Evolutionary conservation across 2,329 filamentous ascomycete species (phyloP).

Genomic region (Stenocarpella maydis): DNA sequence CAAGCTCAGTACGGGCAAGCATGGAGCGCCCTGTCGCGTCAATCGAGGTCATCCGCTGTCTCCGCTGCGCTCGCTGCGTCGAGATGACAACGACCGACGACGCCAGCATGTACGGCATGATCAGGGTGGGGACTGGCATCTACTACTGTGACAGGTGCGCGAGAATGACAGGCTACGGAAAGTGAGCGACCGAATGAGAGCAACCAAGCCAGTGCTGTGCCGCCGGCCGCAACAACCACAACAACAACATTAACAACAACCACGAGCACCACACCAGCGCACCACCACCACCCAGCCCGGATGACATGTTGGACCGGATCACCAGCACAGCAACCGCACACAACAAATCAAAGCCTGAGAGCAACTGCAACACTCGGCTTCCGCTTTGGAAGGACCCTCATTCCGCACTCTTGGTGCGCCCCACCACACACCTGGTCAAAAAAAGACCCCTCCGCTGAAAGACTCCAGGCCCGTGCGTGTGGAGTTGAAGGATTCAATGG

Average conservation of each 20-base stretch:
- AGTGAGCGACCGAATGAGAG: slow-evolving; percentile 47
- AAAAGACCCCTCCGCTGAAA: slow-evolving; percentile 1
- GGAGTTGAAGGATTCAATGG: slow-evolving; percentile 18
- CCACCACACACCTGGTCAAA: slow-evolving; percentile 13
- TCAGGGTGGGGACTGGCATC: slow-evolving; percentile 70
- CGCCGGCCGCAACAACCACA: background rate
- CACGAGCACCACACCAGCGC: too few relatives aligned
- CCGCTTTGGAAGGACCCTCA: slow-evolving; percentile 3
- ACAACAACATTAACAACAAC: too few relatives aligned
- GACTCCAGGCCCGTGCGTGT: slow-evolving; percentile 20
- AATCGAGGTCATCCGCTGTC: slow-evolving; percentile 69
- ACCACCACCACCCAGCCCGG: background rate
- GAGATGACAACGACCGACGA: slow-evolving; percentile 70
- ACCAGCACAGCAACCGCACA: background rate
- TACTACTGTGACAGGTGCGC: slow-evolving; percentile 73
- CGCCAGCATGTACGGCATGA: slow-evolving; percentile 66
- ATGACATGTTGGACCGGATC: background rate
- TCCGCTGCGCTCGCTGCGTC: slow-evolving; percentile 66
- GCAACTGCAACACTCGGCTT: background rate
- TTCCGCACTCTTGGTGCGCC: slow-evolving; percentile 13
- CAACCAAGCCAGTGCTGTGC: background rate
- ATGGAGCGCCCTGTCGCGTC: slow-evolving; percentile 63
- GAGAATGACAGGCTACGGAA: slow-evolving; percentile 68
- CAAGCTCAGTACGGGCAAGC: slow-evolving; percentile 50
- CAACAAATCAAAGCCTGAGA: background rate